Conservation (phyloP, 257 asterid species). For the Solanum virginianum region DNA sequence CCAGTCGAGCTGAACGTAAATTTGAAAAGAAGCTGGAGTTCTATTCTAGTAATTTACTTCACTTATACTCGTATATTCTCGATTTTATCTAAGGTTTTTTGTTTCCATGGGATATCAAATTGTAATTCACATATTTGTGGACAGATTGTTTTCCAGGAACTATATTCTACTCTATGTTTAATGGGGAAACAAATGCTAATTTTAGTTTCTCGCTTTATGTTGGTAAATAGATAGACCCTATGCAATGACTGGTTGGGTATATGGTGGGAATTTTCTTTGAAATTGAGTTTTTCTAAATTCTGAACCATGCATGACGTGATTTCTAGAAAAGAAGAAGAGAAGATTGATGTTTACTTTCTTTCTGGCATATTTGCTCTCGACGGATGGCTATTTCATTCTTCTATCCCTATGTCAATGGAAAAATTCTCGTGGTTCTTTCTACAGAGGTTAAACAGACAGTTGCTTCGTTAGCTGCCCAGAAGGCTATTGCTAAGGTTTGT, state of each 20-base stretch:
- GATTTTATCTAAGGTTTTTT: background rate
- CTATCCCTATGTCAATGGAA: background rate
- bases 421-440: background rate
- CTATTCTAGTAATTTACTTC: constrained; percentile 33
- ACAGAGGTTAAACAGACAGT: constrained; percentile 57
- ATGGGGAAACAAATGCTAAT: background rate
- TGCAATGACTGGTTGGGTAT: background rate
- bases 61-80: background rate
- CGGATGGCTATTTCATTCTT: background rate
- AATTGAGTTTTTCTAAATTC: background rate
- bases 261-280: background rate
- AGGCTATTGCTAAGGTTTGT: constrained; percentile 52
- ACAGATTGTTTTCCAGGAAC: background rate
- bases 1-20: constrained; percentile 39
- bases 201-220: background rate
- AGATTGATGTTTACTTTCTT: background rate
- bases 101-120: constrained; percentile 6
- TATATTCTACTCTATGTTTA: background rate
- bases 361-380: background rate
- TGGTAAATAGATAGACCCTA: background rate
- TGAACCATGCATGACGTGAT: background rate
- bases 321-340: background rate
- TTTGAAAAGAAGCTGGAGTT: constrained; percentile 64
- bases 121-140: background rate
- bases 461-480: constrained; percentile 18